phyloP scores from a whole-genome alignment of 75 land plant genomes.

The Sequoiadendron giganteum region DNA sequence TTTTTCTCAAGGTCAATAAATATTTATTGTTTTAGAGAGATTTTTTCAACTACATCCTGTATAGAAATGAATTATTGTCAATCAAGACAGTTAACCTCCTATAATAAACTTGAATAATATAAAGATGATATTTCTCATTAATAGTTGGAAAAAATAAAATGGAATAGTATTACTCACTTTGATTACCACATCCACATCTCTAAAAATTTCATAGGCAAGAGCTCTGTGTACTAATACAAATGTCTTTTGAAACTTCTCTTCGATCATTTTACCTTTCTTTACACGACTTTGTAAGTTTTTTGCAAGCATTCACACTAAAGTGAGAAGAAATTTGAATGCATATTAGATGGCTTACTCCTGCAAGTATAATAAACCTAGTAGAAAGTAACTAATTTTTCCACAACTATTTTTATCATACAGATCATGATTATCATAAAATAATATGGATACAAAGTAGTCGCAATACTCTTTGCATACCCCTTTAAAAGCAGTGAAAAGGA shows the following conservation, averaged over 20 bases:
- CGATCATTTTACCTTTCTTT: constrained; percentile 81
- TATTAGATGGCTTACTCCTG: neutral
- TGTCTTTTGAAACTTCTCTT: constrained; percentile 79
- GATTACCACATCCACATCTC: constrained; percentile 88
- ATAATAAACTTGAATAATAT: neutral
- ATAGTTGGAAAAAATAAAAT: neutral
- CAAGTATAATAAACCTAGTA: neutral
- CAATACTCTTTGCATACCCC: neutral
- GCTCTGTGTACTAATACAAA: constrained; percentile 69
- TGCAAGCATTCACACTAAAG: constrained; percentile 23
- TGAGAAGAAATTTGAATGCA: neutral
- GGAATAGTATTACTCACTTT: constrained; percentile 47
- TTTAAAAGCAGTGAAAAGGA: neutral
- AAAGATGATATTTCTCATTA: neutral
- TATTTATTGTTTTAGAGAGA: constrained; percentile 82
- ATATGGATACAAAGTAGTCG: neutral
- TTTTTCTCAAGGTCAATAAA: constrained; percentile 74
- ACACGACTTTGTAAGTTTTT: constrained; percentile 93
- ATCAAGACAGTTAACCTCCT: constrained; percentile 1
- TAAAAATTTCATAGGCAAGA: constrained; percentile 73
- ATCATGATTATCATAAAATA: neutral
- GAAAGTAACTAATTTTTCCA: neutral
- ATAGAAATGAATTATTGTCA: constrained; percentile 16
- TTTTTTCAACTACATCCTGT: constrained; percentile 89
- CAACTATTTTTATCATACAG: neutral